Evolutionary conservation across 169 alveolate species (phyloP).

Genomic region (Plasmodium sp.): DNA sequence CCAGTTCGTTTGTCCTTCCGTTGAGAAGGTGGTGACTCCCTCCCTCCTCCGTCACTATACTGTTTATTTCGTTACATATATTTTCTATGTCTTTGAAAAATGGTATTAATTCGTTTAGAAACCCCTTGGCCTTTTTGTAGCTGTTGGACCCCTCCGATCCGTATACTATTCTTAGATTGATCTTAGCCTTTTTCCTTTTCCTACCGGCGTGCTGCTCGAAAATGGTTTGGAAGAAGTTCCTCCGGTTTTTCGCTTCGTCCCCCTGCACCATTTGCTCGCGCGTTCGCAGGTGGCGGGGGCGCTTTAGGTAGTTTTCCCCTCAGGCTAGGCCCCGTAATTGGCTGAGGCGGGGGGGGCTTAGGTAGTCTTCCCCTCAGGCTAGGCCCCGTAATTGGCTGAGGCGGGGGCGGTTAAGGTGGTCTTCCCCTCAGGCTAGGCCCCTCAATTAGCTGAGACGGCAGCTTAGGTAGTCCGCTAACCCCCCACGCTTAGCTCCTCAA

Average conservation of each 20-base stretch:
- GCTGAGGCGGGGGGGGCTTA: neutral
- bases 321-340: neutral
- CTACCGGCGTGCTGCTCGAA: neutral
- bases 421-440: neutral
- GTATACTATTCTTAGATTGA: constrained; percentile 19
- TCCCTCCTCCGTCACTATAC: neutral
- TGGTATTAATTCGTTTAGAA: constrained; percentile 48
- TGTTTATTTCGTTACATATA: constrained; percentile 15
- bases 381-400: neutral
- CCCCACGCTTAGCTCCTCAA: neutral
- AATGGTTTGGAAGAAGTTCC: neutral
- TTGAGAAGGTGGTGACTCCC: neutral
- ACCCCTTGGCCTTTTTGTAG: constrained; percentile 10
- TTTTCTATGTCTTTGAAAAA: constrained; percentile 17
- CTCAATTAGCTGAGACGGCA: neutral
- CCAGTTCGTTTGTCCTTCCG: neutral
- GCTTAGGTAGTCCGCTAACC: neutral
- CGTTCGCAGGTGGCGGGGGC: neutral
- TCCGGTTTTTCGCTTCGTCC: neutral
- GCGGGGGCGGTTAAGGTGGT: neutral
- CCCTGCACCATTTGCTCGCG: neutral
- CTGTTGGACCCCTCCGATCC: constrained; percentile 44
- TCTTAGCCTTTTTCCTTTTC: constrained; percentile 12
- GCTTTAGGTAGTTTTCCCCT: neutral
- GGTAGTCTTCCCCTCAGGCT: neutral